Base-by-base conservation (phyloP, 2,329 filamentous ascomycete species). In the Fusarium sp. region DNA sequence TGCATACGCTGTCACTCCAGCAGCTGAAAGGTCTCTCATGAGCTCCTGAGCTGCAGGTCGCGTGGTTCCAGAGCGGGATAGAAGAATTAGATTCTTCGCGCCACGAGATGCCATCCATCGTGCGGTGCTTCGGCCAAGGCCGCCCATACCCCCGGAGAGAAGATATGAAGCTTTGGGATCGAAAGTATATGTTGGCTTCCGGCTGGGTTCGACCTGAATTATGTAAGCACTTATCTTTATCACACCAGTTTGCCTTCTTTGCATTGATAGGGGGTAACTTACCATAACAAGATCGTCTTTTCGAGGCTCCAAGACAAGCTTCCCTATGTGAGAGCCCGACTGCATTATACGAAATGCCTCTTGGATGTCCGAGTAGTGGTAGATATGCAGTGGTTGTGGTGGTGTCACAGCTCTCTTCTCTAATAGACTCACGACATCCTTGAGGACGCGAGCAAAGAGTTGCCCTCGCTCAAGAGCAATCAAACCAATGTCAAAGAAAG, bases 1-100 rank as follows among this genome's bases (percentile, higher is more conserved):
- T 3, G 73, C 74, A 17, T 84, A 17, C 1, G 42, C 46, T 7
- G 39, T 34, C 10, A 58, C 58, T 2, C 38, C 54, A 31, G 75
- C 40, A 75, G 77, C 34, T 77, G 76, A 10, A 14, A 57, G 45
- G 36, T 57, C 54, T 3, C 51, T 26, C 36, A 57, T 43, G 10
- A 57, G 45, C n/a, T 42, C 45, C 15, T 42, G 45, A 22, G 55
- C 55, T 15, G 26, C 55, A 6, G 28, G 38, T 2, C 46, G 46
- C 0, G 36, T 43, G 1, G 26, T 43, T 15, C 55, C 38, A 20
- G 55, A 58, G 0, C 55, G 28, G 4, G 45, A 58, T 5, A 52
- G 55, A 1, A 52, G 18, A 9, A 58, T 43, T 10, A 52, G 38
- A 26, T 44, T 28, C 20, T 36, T 52, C 5, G 46, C 55, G 3